These are phyloP conservation scores for Metschnikowia amazonensis DNA, from an alignment of 805 yeast species.

Conservation along the genomic window DNA sequence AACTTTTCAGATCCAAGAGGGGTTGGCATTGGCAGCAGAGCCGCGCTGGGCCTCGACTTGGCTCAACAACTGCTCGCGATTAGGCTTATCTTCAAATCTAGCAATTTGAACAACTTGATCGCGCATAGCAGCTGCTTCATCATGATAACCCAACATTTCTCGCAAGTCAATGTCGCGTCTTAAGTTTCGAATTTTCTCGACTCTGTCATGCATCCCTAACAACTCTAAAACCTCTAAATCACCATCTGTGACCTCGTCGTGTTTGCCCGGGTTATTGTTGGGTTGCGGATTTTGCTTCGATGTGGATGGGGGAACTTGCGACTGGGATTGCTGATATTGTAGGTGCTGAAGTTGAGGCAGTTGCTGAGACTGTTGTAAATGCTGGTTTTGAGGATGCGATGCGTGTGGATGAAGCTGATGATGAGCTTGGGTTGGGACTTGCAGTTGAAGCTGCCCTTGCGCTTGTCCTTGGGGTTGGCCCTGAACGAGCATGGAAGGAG, in stretches of 20 bases:
- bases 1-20: slow-evolving; percentile 17
- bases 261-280: neutral
- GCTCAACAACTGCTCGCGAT: slow-evolving; percentile 11
- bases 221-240: slow-evolving; percentile 1
- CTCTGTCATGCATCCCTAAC: slow-evolving; percentile 3
- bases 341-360: slow-evolving; percentile 12
- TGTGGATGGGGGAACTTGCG: neutral
- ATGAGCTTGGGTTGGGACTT: slow-evolving; percentile 9
- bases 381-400: slow-evolving; percentile 12
- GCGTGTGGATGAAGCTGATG: slow-evolving; percentile 10
- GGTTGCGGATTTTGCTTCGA: neutral
- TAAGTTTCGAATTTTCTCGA: neutral
- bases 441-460: slow-evolving; percentile 3
- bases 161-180: neutral
- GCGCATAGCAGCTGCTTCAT: slow-evolving; percentile 6
- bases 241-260: slow-evolving; percentile 1
- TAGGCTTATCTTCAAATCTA: neutral
- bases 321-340: slow-evolving; percentile 10
- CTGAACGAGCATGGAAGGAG: neutral
- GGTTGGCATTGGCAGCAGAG: slow-evolving; percentile 14
- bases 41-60: slow-evolving; percentile 14
- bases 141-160: slow-evolving; percentile 1
- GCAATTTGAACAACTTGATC: slow-evolving; percentile 8
- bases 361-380: slow-evolving; percentile 8
- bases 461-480: neutral